A percentile compares a stretch with the other conserved stretches of the same genome.
Conservation (phyloP, 495 filamentous ascomycete genomes). For the Glutinoglossum americanum region DNA sequence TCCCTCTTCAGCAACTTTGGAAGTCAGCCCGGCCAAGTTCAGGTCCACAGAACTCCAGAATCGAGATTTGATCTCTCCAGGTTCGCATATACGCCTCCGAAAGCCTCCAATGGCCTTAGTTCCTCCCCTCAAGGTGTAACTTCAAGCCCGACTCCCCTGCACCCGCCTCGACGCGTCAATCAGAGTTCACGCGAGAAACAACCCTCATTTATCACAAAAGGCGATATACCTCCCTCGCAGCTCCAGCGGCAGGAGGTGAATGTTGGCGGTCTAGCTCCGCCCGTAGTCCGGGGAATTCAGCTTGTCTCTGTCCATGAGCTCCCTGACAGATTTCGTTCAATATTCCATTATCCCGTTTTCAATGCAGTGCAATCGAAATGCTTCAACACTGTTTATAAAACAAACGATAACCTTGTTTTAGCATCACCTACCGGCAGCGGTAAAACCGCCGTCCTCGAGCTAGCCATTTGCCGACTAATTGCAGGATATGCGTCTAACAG, state of each 20-base stretch:
- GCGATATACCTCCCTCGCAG: neutral
- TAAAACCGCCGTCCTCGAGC: conserved; percentile 77
- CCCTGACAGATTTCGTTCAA: conserved; percentile 51
- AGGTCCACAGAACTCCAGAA: neutral
- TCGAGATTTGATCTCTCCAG: neutral
- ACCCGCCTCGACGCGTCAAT: neutral
- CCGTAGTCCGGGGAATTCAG: conserved; percentile 41
- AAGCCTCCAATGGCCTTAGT: neutral
- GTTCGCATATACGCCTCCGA: neutral
- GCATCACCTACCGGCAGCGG: conserved; percentile 86
- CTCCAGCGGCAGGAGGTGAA: conserved; percentile 5
- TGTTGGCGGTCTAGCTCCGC: conserved; percentile 18
- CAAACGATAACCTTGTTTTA: conserved; percentile 68
- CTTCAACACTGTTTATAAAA: conserved; percentile 47
- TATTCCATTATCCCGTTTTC: conserved; percentile 69
- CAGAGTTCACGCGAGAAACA: neutral
- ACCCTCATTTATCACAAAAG: conserved; percentile 4
- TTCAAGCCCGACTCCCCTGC: neutral
- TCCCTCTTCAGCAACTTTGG: neutral
- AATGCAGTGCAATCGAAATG: conserved; percentile 87
- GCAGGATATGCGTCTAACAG: conserved; percentile 36
- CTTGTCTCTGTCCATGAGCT: conserved; percentile 52
- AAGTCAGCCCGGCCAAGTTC: neutral
- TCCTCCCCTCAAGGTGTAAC: neutral
- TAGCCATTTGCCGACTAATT: conserved; percentile 71